Conservation (phyloP, 805 yeast genomes). For the Candida nitratophila region DNA sequence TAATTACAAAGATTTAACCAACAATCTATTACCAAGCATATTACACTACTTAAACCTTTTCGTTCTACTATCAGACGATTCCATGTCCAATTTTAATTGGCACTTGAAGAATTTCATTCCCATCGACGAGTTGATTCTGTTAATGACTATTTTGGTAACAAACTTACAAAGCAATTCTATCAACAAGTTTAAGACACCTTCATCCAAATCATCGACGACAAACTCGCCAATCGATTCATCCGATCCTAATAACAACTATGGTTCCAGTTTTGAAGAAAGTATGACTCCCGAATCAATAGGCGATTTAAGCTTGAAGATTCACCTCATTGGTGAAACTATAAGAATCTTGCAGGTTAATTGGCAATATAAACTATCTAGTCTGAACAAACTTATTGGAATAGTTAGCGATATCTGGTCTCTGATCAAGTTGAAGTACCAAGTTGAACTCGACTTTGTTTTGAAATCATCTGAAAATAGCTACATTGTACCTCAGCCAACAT, state of each 20-base stretch:
- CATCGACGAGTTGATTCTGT: constrained; percentile 46
- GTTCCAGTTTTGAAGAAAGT: not conserved
- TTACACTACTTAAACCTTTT: constrained; percentile 51
- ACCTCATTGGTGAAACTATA: constrained; percentile 15
- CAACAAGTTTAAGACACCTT: too few species aligned
- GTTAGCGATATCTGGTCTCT: constrained; percentile 17
- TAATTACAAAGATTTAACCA: constrained; percentile 43
- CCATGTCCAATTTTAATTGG: constrained; percentile 42
- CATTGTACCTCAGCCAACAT: constrained; percentile 5
- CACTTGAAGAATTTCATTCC: constrained; percentile 56
- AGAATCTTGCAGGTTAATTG: constrained; percentile 14
- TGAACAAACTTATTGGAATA: constrained; percentile 15
- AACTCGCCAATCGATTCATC: too few species aligned
- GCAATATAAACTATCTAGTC: constrained; percentile 17
- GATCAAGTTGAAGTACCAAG: constrained; percentile 12
- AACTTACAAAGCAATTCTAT: constrained; percentile 42
- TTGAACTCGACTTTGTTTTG: not conserved
- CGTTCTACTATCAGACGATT: constrained; percentile 37
- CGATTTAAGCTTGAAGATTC: constrained; percentile 26
- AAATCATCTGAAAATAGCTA: not conserved
- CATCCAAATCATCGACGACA: too few species aligned
- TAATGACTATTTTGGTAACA: constrained; percentile 45
- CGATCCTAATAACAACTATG: too few species aligned
- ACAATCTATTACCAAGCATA: constrained; percentile 48
- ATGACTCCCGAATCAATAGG: not conserved